phyloP scores from a whole-genome alignment of 352 stramenopile genomes.

The Sclerospora graminicola region DNA sequence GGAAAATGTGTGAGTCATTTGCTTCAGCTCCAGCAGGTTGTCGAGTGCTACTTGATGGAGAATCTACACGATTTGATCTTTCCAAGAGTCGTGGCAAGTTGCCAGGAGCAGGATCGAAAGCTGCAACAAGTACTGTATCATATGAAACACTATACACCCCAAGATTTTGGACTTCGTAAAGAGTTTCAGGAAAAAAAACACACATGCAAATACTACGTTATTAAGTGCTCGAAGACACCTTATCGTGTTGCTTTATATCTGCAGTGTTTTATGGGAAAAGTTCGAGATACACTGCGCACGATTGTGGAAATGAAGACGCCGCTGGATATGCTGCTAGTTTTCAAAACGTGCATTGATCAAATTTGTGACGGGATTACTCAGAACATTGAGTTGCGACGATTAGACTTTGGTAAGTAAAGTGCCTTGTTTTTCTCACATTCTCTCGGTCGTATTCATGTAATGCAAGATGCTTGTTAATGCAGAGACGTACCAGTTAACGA shows the following conservation, averaged over 20 bases:
- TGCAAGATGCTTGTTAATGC: constrained; percentile 1
- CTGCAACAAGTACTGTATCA: constrained; percentile 30
- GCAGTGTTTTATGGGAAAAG: constrained; percentile 34
- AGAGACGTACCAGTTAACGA: constrained; percentile 54
- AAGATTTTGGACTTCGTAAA: constrained; percentile 56
- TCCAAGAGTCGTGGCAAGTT: constrained; percentile 33
- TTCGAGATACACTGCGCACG: constrained; percentile 25
- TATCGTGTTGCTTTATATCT: background rate
- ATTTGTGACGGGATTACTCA: constrained; percentile 44
- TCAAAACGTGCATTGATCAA: constrained; percentile 54
- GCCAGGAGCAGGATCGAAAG: constrained; percentile 34
- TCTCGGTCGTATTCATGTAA: background rate
- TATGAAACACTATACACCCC: constrained; percentile 50
- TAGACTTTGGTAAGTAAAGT: constrained; percentile 43
- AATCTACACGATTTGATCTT: constrained; percentile 52
- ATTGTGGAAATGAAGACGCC: constrained; percentile 44
- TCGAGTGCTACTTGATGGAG: constrained; percentile 79
- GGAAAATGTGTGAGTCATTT: constrained; percentile 28
- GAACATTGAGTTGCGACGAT: constrained; percentile 41
- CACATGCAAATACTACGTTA: background rate
- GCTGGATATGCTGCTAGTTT: constrained; percentile 61
- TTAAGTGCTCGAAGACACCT: no score
- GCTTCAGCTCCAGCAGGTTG: constrained; percentile 65
- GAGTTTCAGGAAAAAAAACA: constrained; percentile 48
- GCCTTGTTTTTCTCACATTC: no score